These are phyloP conservation scores for Solidago caesia DNA, from an alignment of 129 eudicot genomes.

Conservation along the genomic window DNA sequence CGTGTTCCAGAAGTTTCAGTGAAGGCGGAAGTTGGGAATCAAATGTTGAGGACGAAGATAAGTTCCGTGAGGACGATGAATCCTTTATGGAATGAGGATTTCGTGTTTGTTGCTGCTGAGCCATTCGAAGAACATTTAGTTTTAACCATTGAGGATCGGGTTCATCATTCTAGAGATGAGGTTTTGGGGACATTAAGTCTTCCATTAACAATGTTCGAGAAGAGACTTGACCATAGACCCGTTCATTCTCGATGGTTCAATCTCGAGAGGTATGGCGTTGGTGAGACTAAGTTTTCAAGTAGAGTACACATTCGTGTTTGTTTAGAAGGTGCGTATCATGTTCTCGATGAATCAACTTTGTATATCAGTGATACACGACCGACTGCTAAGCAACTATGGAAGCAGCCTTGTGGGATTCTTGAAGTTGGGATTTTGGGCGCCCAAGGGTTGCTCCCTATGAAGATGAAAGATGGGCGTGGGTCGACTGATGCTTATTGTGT, in stretches of 20 bases:
- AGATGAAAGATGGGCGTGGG: slow-evolving; percentile 55
- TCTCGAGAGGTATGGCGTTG: slow-evolving; percentile 62
- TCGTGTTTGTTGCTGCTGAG: slow-evolving; percentile 78
- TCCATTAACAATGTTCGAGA: slow-evolving; percentile 58
- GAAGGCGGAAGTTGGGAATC: slow-evolving; percentile 68
- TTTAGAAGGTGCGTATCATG: slow-evolving; percentile 88
- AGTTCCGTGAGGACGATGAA: slow-evolving; percentile 51
- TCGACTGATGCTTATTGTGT: slow-evolving; percentile 78
- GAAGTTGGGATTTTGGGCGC: slow-evolving; percentile 81
- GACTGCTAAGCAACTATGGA: slow-evolving; percentile 82
- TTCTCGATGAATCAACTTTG: slow-evolving; percentile 70
- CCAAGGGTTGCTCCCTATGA: slow-evolving; percentile 75
- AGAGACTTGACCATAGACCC: slow-evolving; percentile 61
- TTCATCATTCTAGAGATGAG: slow-evolving; percentile 56
- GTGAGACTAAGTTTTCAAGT: slow-evolving; percentile 64
- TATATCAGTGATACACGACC: slow-evolving; percentile 79
- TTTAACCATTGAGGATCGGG: slow-evolving; percentile 60
- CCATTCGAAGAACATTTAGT: slow-evolving; percentile 79
- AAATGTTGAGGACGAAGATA: slow-evolving; percentile 47
- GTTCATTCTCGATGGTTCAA: slow-evolving; percentile 79
- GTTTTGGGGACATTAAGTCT: slow-evolving; percentile 48
- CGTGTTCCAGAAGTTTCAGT: slow-evolving; percentile 65
- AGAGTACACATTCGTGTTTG: slow-evolving; percentile 69
- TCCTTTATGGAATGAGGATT: slow-evolving; percentile 86
- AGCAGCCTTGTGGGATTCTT: slow-evolving; percentile 65